These are phyloP conservation scores for Pseudohalonectria lignicola DNA, from an alignment of 2,329 filamentous ascomycete species.

Conservation along the genomic window DNA sequence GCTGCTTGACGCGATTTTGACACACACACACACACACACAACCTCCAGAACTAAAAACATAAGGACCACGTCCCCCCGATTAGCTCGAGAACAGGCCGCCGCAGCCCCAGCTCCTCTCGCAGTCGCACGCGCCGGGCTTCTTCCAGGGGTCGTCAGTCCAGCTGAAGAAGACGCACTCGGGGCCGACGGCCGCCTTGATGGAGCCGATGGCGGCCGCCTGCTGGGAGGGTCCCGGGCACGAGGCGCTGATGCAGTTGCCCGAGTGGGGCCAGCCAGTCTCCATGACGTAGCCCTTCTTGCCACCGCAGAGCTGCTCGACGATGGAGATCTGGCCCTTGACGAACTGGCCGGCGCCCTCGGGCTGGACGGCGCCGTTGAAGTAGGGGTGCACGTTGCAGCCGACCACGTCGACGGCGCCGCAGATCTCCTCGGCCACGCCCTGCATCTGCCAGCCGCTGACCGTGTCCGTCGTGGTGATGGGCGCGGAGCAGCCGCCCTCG, in stretches of 20 bases:
- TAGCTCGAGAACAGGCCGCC: constrained; percentile 35
- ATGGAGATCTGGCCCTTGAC: constrained; percentile 63
- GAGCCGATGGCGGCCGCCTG: constrained; percentile 63
- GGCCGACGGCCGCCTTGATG: constrained; percentile 56
- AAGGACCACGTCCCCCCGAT: too few species aligned
- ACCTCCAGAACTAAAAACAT: too few species aligned
- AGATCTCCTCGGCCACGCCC: constrained; percentile 49
- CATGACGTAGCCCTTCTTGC: constrained; percentile 66
- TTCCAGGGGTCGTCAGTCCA: constrained; percentile 79
- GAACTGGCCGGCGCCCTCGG: constrained; percentile 63
- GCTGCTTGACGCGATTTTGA: too few species aligned
- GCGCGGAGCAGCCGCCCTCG: constrained; percentile 57
- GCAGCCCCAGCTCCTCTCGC: constrained; percentile 76
- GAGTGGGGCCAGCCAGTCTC: constrained; percentile 82
- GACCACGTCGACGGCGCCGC: constrained; percentile 64
- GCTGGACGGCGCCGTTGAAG: constrained; percentile 66
- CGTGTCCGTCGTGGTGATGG: constrained; percentile 78
- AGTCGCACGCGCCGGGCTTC: constrained; percentile 51
- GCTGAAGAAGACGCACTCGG: constrained; percentile 70
- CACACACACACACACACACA: too few species aligned
- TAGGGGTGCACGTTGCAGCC: constrained; percentile 87
- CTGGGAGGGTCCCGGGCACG: constrained; percentile 53
- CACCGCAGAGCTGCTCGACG: constrained; percentile 57
- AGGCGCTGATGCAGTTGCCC: constrained; percentile 60
- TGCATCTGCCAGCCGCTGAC: constrained; percentile 63